A percentile compares a stretch with the other conserved stretches of the same genome.
phyloP scores from a whole-genome alignment of 257 asterid species.

The Ballota nigra region DNA sequence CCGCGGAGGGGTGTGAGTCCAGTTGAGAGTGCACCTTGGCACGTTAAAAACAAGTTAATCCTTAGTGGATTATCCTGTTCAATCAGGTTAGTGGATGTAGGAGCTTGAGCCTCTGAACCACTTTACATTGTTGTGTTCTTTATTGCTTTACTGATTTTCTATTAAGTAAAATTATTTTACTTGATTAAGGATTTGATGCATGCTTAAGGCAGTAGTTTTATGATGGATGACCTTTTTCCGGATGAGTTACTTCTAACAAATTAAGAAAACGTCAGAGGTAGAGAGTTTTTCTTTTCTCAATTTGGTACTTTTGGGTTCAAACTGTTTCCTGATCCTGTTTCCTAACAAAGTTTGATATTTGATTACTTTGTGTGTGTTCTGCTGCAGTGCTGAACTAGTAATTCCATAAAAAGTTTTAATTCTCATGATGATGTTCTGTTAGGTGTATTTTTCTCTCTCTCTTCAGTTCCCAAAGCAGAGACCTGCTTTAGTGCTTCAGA shows the following conservation, averaged over 20 bases:
- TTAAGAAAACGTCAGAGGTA: neutral
- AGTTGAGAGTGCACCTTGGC: too few relatives aligned
- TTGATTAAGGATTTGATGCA: neutral
- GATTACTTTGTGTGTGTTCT: neutral
- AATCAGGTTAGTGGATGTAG: too few relatives aligned
- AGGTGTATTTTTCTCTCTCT: constrained; percentile 79
- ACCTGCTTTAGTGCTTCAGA: constrained; percentile 71
- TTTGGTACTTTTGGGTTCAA: neutral
- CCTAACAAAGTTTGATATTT: neutral
- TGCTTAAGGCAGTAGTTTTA: neutral
- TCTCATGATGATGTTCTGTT: constrained; percentile 17
- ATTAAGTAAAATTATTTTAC: neutral
- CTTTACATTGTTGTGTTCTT: too few relatives aligned
- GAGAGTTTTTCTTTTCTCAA: neutral
- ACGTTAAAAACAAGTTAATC: too few relatives aligned
- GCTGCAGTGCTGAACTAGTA: neutral
- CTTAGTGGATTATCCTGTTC: too few relatives aligned
- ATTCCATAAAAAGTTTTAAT: neutral
- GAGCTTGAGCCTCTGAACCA: too few relatives aligned
- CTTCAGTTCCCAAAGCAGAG: constrained; percentile 90
- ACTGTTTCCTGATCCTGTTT: neutral
- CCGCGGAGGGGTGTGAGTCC: too few relatives aligned
- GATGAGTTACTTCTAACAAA: neutral
- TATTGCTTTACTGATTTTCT: too few relatives aligned
- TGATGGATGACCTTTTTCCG: neutral